These are phyloP conservation scores for Mortierella sp. DNA, from an alignment of 371 early-diverging fungal species.

Conservation along the genomic window DNA sequence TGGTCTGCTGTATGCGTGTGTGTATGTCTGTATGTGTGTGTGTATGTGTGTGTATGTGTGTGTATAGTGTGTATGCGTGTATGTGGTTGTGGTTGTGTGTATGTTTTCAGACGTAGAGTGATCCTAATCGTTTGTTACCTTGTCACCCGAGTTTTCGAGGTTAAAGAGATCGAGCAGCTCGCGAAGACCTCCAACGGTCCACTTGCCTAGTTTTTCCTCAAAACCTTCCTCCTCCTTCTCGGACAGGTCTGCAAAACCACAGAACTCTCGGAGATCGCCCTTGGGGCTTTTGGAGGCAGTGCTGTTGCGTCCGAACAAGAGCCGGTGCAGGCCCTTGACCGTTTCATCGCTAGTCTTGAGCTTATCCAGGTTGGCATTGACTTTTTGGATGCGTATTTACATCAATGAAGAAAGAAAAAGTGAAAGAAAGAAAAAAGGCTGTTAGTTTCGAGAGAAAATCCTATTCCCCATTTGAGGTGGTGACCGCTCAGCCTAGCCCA, in stretches of 20 bases:
- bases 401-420: neutral
- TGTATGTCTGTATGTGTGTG: too few relatives aligned
- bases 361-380: conserved; percentile 46
- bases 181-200: conserved; percentile 50
- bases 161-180: conserved; percentile 52
- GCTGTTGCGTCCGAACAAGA: conserved; percentile 35
- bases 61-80: too few relatives aligned
- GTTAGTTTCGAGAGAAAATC: neutral
- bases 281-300: conserved; percentile 27
- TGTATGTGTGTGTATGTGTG: too few relatives aligned
- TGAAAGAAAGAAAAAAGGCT: conserved; percentile 1
- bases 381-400: conserved; percentile 7
- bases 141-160: conserved; percentile 48
- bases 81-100: too few relatives aligned
- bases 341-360: conserved; percentile 44
- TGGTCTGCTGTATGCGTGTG: too few relatives aligned
- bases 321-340: conserved; percentile 41
- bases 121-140: conserved; percentile 17
- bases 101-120: too few relatives aligned
- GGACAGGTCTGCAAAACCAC: conserved; percentile 32
- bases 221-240: conserved; percentile 49
- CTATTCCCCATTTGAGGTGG: too few relatives aligned
- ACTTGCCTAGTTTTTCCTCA: conserved; percentile 49
- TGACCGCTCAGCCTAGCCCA: too few relatives aligned
- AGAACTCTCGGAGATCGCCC: conserved; percentile 44